Conservation (phyloP, 192 early-diverging fungal species). For the Coemansia sp. region DNA sequence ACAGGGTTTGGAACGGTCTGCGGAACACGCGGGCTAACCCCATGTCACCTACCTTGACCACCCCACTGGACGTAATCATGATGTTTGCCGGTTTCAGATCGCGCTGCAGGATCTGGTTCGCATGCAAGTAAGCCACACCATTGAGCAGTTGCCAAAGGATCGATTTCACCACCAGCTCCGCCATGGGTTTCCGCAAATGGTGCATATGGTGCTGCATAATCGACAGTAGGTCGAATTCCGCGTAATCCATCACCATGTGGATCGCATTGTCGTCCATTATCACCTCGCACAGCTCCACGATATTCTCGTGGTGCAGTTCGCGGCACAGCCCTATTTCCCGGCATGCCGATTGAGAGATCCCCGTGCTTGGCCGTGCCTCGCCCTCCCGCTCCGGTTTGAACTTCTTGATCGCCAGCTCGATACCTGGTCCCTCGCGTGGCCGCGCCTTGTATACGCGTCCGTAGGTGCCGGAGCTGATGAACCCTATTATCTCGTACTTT, state of each 20-base stretch:
- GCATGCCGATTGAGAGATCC: conserved; percentile 92
- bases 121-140: conserved; percentile 86
- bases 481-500: conserved; percentile 85
- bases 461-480: conserved; percentile 94
- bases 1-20: conserved; percentile 73
- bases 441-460: conserved; percentile 94
- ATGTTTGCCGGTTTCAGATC: conserved; percentile 97
- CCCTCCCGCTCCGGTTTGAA: conserved; percentile 97
- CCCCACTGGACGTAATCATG: conserved; percentile 81
- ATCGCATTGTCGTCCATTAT: conserved; percentile 90
- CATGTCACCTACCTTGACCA: conserved; percentile 94
- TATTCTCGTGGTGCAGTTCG: conserved; percentile 87
- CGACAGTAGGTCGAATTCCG: conserved; percentile 87
- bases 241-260: conserved; percentile 96
- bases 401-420: conserved; percentile 93
- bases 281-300: conserved; percentile 85
- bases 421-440: conserved; percentile 52
- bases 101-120: conserved; percentile 80
- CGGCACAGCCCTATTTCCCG: conserved; percentile 92
- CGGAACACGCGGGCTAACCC: conserved; percentile 84
- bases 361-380: conserved; percentile 63
- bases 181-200: conserved; percentile 73
- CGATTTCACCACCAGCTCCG: conserved; percentile 84
- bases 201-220: conserved; percentile 90
- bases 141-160: conserved; percentile 87